Evolutionary conservation across 106 monocot genomes (phyloP), one percentile per base, ranked within the genome.

Genomic region (Acanthochlamys bracteata): DNA sequence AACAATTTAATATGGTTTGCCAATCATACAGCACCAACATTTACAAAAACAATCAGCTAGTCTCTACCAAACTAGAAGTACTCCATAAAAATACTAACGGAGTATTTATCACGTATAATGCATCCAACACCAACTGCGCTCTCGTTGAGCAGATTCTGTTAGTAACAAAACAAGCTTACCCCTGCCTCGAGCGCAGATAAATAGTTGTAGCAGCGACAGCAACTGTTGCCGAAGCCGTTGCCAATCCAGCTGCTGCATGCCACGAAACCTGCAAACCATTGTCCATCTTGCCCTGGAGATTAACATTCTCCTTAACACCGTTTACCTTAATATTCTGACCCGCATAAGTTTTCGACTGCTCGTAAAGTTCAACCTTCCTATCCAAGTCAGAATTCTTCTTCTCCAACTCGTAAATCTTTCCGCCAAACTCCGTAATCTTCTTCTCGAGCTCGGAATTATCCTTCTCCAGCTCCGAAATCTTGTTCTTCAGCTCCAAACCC

Each of bases 171-270:
- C 33, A 1, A 33, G 33, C 23, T 57, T 75, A 69, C 63, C 63
- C 41, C 61, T 56, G 68, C 67, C 60, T 66, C 7, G 22, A 33
- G 39, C 68, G 75, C 4, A 75, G 64, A 69, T 40, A 69, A 21
- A 75, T 14, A 0, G 62, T 39, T 7, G 63, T 69, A 7, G 42
- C 46, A 0, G 27, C 64, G 7, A 57, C 62, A 19, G 69, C 75
- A 16, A 75, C 64, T 10, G 75, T 42, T n/a, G 57, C 75, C 26
- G 57, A 57, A 0, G 69, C 62, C 7, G 57, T 62, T 12, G 74
- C 74, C 7, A 49, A 40, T 16, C 61, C 67, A 7, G 61, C 61
- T n/a, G 40, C 40, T 21, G 25, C 42, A 3, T 11, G 62, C 75
- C 68, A 75, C 3, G 67, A 54, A 10, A 56, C 62, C 24, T 26